phyloP scores from a whole-genome alignment of 495 filamentous ascomycete genomes.

The Penicillium dipodomyicola region DNA sequence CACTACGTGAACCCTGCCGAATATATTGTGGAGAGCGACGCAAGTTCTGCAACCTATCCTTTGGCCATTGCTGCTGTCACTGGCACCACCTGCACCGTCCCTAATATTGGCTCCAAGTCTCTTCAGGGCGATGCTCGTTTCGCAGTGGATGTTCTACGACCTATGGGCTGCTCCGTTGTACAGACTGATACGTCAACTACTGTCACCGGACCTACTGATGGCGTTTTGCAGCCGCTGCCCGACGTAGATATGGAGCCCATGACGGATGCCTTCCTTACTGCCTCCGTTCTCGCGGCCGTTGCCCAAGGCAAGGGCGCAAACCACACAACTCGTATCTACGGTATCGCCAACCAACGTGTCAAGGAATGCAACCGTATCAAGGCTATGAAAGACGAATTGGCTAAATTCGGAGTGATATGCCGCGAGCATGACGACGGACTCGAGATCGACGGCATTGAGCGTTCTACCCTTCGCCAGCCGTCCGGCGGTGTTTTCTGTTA shows the following conservation, averaged over 20 bases:
- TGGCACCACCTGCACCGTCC: constrained; percentile 90
- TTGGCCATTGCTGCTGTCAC: constrained; percentile 93
- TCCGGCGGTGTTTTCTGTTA: constrained; percentile 80
- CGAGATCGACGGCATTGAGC: constrained; percentile 69
- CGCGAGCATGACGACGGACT: constrained; percentile 91
- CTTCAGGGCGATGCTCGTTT: constrained; percentile 96
- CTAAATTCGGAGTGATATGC: constrained; percentile 91
- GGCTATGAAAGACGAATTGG: constrained; percentile 94
- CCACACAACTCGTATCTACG: constrained; percentile 76
- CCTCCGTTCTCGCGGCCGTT: constrained; percentile 88
- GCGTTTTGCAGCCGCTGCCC: constrained; percentile 64
- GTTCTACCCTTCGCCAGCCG: constrained; percentile 58
- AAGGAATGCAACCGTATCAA: constrained; percentile 98
- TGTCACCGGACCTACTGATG: constrained; percentile 79
- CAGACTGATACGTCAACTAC: constrained; percentile 87
- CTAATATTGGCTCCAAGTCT: constrained; percentile 89
- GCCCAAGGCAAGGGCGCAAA: constrained; percentile 58
- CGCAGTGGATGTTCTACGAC: constrained; percentile 82
- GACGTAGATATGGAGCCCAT: constrained; percentile 98
- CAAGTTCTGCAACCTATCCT: constrained; percentile 95
- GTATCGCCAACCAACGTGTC: constrained; percentile 98
- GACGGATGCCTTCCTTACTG: constrained; percentile 97
- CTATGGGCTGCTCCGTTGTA: constrained; percentile 90
- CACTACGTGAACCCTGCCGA: constrained; percentile 79
- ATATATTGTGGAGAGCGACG: constrained; percentile 95